Evolutionary conservation across 805 yeast species (phyloP).

Genomic region (Candida krabiensis): DNA sequence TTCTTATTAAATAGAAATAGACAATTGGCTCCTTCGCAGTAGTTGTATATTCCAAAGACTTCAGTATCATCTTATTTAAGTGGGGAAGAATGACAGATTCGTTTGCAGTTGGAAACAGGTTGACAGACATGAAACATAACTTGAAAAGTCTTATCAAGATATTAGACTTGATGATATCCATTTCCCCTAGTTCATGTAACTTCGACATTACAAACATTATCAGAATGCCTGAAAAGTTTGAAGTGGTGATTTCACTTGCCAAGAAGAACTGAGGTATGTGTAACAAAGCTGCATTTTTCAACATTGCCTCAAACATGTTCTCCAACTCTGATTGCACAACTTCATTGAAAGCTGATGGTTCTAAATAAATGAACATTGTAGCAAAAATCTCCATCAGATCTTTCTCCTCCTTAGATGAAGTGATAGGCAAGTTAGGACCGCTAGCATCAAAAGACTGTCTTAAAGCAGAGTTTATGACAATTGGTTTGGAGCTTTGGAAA

Average conservation of each 20-base stretch:
- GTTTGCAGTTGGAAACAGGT: slow-evolving; percentile 81
- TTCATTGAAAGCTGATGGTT: slow-evolving; percentile 94
- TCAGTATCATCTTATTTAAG: slow-evolving; percentile 76
- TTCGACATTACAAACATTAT: slow-evolving; percentile 73
- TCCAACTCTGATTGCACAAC: slow-evolving; percentile 80
- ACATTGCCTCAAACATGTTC: slow-evolving; percentile 72
- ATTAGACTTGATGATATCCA: slow-evolving; percentile 73
- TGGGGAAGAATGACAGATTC: slow-evolving; percentile 89
- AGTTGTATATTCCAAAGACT: slow-evolving; percentile 76
- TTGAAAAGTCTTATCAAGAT: slow-evolving; percentile 85
- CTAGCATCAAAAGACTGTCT: slow-evolving; percentile 57
- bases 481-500: slow-evolving; percentile 61
- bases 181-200: slow-evolving; percentile 76
- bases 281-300: slow-evolving; percentile 78
- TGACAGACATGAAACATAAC: slow-evolving; percentile 93
- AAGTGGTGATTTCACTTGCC: slow-evolving; percentile 92
- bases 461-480: slow-evolving; percentile 31
- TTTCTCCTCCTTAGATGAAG: slow-evolving; percentile 89
- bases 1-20: slow-evolving; percentile 83
- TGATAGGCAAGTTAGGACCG: slow-evolving; percentile 80
- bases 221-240: slow-evolving; percentile 84
- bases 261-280: slow-evolving; percentile 93
- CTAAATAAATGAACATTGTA: slow-evolving; percentile 88
- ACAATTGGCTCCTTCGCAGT: slow-evolving; percentile 88
- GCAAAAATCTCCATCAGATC: slow-evolving; percentile 96